Percentiles rank a stretch among this genome's conserved stretches.
phyloP scores from a whole-genome alignment of 2,329 filamentous ascomycete species.

The Fusarium sp. region DNA sequence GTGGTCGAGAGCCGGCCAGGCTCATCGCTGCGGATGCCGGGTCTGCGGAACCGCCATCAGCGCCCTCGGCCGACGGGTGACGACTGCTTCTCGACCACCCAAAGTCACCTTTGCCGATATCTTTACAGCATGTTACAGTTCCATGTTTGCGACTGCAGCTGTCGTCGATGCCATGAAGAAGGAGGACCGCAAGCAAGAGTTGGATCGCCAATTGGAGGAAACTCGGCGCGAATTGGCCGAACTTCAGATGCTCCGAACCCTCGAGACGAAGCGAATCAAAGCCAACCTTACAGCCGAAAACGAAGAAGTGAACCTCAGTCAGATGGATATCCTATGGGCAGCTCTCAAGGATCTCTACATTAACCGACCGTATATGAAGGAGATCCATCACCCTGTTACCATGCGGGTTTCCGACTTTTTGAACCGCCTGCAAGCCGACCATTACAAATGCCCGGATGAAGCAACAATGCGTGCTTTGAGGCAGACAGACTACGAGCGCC shows the following conservation, averaged over 20 bases:
- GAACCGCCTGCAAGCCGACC: constrained; percentile 39
- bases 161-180: constrained; percentile 71
- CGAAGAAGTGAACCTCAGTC: constrained; percentile 34
- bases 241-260: constrained; percentile 48
- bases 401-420: constrained; percentile 43
- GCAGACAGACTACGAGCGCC: constrained; percentile 43
- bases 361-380: constrained; percentile 51
- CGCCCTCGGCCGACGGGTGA: constrained; percentile 60
- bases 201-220: constrained; percentile 70
- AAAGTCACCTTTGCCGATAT: constrained; percentile 63
- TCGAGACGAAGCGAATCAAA: constrained; percentile 30
- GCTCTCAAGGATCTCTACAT: constrained; percentile 45
- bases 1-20: constrained; percentile 74
- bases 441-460: constrained; percentile 43
- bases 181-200: constrained; percentile 65
- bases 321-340: constrained; percentile 48
- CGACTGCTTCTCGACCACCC: constrained; percentile 59
- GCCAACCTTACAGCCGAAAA: constrained; percentile 13
- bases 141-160: constrained; percentile 72
- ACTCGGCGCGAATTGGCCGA: constrained; percentile 59
- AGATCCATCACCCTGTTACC: constrained; percentile 46
- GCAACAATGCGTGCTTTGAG: constrained; percentile 33
- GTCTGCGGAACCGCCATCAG: constrained; percentile 65
- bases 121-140: constrained; percentile 75
- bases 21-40: constrained; percentile 71